phyloP scores from a whole-genome alignment of 2,329 filamentous ascomycete species.

The Paecilomyces sp. region DNA sequence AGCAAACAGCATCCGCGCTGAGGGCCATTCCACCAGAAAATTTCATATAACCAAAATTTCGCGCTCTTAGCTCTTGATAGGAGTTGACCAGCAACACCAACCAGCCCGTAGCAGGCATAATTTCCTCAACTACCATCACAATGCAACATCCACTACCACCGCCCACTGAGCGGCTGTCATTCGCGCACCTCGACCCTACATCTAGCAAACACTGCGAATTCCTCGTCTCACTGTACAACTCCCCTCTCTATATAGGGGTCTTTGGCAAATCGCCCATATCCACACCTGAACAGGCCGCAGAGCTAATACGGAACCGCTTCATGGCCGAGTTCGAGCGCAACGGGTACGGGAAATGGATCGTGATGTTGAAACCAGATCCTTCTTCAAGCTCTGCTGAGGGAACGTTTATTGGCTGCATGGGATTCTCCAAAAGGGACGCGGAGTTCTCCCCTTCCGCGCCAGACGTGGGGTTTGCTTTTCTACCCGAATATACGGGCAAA shows the following conservation, averaged over 20 bases:
- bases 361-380: not conserved
- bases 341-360: slow-evolving; percentile 4
- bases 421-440: slow-evolving; percentile 10
- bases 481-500: slow-evolving; percentile 16
- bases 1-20: too few relatives aligned
- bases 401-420: slow-evolving; percentile 10
- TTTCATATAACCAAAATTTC: too few relatives aligned
- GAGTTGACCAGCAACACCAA: not conserved
- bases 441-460: slow-evolving; percentile 10
- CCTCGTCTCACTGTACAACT: slow-evolving; percentile 2
- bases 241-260: slow-evolving; percentile 1
- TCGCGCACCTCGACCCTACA: slow-evolving; percentile 5
- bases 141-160: slow-evolving; percentile 3
- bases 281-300: slow-evolving; percentile 3
- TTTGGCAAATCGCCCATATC: slow-evolving; percentile 3
- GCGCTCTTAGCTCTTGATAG: too few relatives aligned
- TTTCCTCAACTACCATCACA: not conserved
- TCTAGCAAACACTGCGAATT: slow-evolving; percentile 4
- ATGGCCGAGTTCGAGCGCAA: slow-evolving; percentile 5
- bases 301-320: slow-evolving; percentile 2
- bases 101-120: not conserved
- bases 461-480: slow-evolving; percentile 17
- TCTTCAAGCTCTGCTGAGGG: not conserved
- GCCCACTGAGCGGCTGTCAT: slow-evolving; percentile 4
- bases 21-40: too few relatives aligned